Conservation (phyloP, 441 rosid genomes). For the Metrosideros polymorpha region DNA sequence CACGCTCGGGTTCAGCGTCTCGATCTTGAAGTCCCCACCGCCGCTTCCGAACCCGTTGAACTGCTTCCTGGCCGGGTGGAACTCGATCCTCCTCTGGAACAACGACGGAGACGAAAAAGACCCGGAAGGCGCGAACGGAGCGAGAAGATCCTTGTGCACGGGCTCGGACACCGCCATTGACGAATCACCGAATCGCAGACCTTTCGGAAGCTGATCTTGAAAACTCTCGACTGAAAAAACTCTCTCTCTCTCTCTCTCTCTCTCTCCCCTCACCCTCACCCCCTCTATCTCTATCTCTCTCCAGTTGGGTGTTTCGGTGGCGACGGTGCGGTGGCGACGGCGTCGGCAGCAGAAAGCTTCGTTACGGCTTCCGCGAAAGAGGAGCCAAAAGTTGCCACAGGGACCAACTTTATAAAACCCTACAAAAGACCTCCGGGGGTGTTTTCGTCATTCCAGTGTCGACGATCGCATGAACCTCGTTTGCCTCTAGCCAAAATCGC, state of each 20-base stretch:
- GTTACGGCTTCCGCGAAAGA: neutral
- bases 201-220: neutral
- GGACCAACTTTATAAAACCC: neutral
- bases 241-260: neutral
- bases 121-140: conserved; percentile 13
- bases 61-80: conserved; percentile 54
- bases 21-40: conserved; percentile 52
- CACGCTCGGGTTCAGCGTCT: conserved; percentile 52
- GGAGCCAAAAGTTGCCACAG: neutral
- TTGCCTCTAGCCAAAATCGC: neutral
- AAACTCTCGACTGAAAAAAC: neutral
- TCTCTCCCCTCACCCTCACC: neutral
- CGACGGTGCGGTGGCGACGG: neutral
- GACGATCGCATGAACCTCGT: neutral
- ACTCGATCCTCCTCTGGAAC: conserved; percentile 37
- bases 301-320: neutral
- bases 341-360: neutral
- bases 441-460: neutral
- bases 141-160: conserved; percentile 4
- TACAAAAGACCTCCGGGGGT: neutral
- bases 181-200: conserved; percentile 12
- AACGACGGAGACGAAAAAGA: conserved; percentile 24
- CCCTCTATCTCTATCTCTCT: neutral
- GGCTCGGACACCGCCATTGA: conserved; percentile 11
- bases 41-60: conserved; percentile 28